Percentiles rank a stretch among this genome's conserved stretches.
phyloP scores from a whole-genome alignment of 177 flowering plant species.

The Vitis hybrid region DNA sequence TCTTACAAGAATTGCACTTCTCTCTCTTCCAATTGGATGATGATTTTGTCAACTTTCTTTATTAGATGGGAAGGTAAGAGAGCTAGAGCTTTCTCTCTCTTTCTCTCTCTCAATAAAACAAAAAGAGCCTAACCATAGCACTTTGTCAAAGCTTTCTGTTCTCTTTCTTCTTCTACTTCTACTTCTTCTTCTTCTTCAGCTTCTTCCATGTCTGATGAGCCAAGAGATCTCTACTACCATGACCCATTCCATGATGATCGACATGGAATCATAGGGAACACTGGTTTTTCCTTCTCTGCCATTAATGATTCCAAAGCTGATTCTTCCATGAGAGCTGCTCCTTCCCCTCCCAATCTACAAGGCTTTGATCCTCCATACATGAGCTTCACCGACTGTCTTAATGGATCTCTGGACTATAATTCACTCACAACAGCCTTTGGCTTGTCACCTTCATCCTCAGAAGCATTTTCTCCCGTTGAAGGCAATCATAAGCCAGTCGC shows the following conservation, averaged over 20 bases:
- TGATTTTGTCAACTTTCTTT: conserved; percentile 31
- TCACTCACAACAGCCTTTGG: conserved; percentile 41
- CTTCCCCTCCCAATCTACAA: neutral
- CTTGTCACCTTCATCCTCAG: conserved; percentile 42
- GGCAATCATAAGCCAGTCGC: conserved; percentile 17
- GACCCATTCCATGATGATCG: conserved; percentile 21
- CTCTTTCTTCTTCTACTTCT: conserved; percentile 16
- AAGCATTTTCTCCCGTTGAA: conserved; percentile 37
- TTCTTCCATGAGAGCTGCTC: neutral
- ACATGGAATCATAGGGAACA: neutral
- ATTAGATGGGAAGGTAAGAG: conserved; percentile 8
- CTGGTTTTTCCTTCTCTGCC: conserved; percentile 3
- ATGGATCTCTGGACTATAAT: conserved; percentile 36
- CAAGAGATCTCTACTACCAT: conserved; percentile 29
- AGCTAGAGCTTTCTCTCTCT: neutral
- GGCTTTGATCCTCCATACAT: conserved; percentile 18
- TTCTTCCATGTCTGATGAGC: conserved; percentile 40
- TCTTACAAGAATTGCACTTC: conserved; percentile 16
- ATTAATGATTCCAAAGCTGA: conserved; percentile 9
- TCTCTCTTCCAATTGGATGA: conserved; percentile 13
- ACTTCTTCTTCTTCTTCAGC: conserved; percentile 14
- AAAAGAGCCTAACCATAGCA: neutral
- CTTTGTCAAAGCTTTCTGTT: conserved; percentile 7
- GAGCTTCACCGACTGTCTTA: conserved; percentile 48
- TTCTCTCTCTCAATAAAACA: neutral